Conservation (phyloP, 163 green algal genomes). For the Chloroidium sp. region DNA sequence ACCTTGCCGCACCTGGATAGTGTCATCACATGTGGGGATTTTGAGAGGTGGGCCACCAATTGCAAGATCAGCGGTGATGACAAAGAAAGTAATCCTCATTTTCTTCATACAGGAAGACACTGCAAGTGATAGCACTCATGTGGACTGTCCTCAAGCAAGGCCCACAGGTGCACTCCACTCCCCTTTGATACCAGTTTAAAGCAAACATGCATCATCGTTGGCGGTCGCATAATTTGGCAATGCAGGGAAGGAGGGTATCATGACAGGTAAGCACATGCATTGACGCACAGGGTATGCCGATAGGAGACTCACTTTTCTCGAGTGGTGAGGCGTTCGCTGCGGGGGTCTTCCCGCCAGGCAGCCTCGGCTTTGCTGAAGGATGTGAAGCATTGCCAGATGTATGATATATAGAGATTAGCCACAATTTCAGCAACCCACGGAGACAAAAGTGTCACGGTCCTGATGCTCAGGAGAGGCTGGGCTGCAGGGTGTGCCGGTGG, state of each 20-base stretch:
- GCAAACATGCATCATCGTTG: no score
- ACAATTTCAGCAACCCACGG: no score
- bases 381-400: not conserved
- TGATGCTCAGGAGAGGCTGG: no score
- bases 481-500: slow-evolving; percentile 30
- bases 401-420: no score
- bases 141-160: slow-evolving; percentile 74
- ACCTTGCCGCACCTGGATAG: no score
- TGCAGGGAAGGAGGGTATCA: not conserved
- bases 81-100: not conserved
- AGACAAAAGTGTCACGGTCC: no score
- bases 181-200: not conserved
- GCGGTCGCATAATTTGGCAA: not conserved
- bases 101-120: slow-evolving; percentile 45
- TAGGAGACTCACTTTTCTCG: no score
- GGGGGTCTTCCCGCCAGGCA: slow-evolving; percentile 17
- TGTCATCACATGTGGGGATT: no score
- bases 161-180: slow-evolving; percentile 25
- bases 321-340: slow-evolving; percentile 5
- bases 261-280: no score
- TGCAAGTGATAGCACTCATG: slow-evolving; percentile 64
- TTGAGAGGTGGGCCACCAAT: no score
- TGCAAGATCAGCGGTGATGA: no score
- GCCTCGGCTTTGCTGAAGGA: slow-evolving; percentile 13
- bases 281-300: no score